phyloP scores from a whole-genome alignment of 768 basidiomycete genomes.

The Auricularia cornea region DNA sequence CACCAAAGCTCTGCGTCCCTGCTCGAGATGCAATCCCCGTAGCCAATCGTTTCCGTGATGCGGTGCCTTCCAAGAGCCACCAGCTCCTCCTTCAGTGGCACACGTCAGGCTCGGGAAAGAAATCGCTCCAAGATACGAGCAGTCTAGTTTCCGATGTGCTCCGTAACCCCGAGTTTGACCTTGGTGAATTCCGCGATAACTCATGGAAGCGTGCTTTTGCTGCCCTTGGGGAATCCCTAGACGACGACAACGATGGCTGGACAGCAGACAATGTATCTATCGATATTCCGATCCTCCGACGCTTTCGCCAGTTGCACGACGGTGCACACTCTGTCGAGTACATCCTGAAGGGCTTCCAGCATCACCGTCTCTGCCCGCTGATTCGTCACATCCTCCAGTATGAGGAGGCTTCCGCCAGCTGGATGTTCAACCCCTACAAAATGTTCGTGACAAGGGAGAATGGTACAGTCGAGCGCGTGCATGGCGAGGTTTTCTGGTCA shows the following conservation, averaged over 20 bases:
- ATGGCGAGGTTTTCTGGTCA: conserved; percentile 20
- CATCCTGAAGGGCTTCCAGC: neutral
- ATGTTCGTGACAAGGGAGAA: neutral
- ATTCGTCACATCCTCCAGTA: neutral
- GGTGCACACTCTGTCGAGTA: neutral
- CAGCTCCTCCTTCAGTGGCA: neutral
- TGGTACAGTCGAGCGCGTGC: conserved; percentile 5
- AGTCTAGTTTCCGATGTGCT: neutral
- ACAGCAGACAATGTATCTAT: neutral
- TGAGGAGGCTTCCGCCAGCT: neutral
- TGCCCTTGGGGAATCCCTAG: neutral
- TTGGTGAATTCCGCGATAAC: neutral
- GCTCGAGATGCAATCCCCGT: neutral
- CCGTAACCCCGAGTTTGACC: neutral
- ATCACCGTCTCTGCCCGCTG: neutral
- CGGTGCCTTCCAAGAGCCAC: neutral
- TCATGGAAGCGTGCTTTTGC: neutral
- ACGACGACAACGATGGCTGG: neutral
- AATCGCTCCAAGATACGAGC: neutral
- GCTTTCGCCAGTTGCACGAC: neutral
- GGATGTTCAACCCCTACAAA: neutral
- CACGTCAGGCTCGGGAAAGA: neutral
- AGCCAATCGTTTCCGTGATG: neutral
- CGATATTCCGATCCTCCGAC: neutral
- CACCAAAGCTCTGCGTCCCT: neutral